These are phyloP conservation scores for Diaporthe ampelina DNA, from an alignment of 2,329 filamentous ascomycete species.

Conservation along the genomic window DNA sequence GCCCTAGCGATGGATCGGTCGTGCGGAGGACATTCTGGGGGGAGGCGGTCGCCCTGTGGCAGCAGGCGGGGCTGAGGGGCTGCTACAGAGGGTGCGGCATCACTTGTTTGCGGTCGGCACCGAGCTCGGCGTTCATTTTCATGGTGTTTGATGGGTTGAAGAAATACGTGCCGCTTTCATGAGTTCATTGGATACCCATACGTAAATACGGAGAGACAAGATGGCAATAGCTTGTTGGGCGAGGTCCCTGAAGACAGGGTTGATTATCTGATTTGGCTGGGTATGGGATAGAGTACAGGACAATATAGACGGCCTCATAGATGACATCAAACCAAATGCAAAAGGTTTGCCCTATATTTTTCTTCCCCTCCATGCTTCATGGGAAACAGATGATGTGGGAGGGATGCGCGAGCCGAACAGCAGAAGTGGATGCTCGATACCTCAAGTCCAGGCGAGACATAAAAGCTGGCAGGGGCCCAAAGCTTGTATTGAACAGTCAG, in stretches of 20 bases:
- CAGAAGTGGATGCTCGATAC: not conserved
- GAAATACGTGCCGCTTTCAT: slow-evolving; percentile 70
- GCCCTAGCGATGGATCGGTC: slow-evolving; percentile 72
- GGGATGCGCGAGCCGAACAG: not conserved
- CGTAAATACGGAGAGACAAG: slow-evolving; percentile 41
- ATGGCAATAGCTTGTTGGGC: slow-evolving; percentile 16
- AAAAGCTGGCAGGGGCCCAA: not conserved
- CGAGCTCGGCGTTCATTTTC: slow-evolving; percentile 98
- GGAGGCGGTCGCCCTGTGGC: slow-evolving; percentile 83
- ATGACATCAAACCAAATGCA: not conserved
- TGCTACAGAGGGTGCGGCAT: slow-evolving; percentile 96
- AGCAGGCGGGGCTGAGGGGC: slow-evolving; percentile 83
- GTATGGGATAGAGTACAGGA: slow-evolving; percentile 27
- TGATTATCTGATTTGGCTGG: not conserved
- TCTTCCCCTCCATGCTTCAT: not conserved
- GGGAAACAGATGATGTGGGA: not conserved
- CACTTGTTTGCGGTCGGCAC: slow-evolving; percentile 87
- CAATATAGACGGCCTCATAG: slow-evolving; percentile 14
- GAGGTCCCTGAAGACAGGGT: not conserved
- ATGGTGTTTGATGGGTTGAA: slow-evolving; percentile 93
- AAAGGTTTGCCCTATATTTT: not conserved
- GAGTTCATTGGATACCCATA: slow-evolving; percentile 36
- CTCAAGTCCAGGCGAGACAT: not conserved
- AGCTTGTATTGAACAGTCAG: not conserved
- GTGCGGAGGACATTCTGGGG: slow-evolving; percentile 77